Percentiles rank a stretch among this genome's conserved stretches.
Evolutionary conservation across 1,284 basidiomycete species (phyloP).

Genomic region (Laetiporus sulphureus): DNA sequence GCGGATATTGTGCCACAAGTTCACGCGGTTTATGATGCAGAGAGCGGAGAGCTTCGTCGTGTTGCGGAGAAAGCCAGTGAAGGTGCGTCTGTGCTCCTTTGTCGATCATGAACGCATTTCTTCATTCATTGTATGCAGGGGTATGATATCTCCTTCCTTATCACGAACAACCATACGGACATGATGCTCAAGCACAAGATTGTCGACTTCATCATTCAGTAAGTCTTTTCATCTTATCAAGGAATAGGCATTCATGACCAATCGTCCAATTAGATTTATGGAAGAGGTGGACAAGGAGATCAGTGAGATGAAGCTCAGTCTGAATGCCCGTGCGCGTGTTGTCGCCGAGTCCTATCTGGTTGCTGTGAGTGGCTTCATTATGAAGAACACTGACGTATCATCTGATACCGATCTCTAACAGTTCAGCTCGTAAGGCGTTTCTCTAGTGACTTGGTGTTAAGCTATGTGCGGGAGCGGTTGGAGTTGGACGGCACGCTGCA

Average conservation of each 20-base stretch:
- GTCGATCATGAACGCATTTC: no score
- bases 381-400: background rate
- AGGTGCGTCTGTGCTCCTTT: slow-evolving; percentile 61
- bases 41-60: slow-evolving; percentile 97
- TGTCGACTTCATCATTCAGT: slow-evolving; percentile 99
- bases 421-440: background rate
- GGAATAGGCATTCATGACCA: no score
- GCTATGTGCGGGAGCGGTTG: background rate
- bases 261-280: slow-evolving; percentile 85
- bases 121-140: no score
- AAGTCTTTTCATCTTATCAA: no score
- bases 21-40: slow-evolving; percentile 99
- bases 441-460: background rate
- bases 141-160: slow-evolving; percentile 98
- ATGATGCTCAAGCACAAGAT: slow-evolving; percentile 99
- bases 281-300: slow-evolving; percentile 95
- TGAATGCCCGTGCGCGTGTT: slow-evolving; percentile 95
- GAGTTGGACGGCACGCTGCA: no score
- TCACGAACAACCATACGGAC: slow-evolving; percentile 95
- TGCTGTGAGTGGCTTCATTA: slow-evolving; percentile 33
- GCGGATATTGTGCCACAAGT: slow-evolving; percentile 94
- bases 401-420: background rate
- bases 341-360: slow-evolving; percentile 90
- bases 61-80: slow-evolving; percentile 88
- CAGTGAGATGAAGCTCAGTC: slow-evolving; percentile 84